These are phyloP conservation scores for Neofusicoccum cordaticola DNA, from an alignment of 2,329 filamentous ascomycete species.

Conservation along the genomic window DNA sequence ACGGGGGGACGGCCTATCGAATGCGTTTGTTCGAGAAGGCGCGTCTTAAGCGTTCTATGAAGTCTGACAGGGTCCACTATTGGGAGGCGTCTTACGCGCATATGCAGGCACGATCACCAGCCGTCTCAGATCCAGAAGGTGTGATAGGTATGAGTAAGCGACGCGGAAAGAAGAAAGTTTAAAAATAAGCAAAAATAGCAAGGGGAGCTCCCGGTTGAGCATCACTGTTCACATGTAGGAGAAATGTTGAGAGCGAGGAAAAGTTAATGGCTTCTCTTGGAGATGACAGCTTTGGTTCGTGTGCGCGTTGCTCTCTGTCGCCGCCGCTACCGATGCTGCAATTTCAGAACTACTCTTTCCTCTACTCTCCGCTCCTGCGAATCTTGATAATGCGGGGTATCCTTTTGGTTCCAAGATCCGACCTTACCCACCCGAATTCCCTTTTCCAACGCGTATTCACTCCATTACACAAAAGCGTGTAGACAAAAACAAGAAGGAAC, in stretches of 20 bases:
- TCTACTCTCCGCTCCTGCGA: background rate
- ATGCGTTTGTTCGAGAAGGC: no score
- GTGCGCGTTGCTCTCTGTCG: background rate
- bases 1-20: no score
- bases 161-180: background rate
- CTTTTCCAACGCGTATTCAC: background rate
- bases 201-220: no score
- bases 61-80: no score
- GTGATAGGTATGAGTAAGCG: background rate
- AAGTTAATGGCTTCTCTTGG: background rate
- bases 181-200: no score
- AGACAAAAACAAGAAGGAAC: background rate
- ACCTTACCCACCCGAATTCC: background rate
- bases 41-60: no score
- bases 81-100: conserved; percentile 2
- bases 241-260: background rate
- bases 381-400: background rate
- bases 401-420: background rate
- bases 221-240: background rate
- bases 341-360: background rate
- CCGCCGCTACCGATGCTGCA: background rate
- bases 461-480: background rate
- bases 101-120: conserved; percentile 6
- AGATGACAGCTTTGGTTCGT: background rate
- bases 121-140: background rate